Percentiles rank a stretch among this genome's conserved stretches.
These are phyloP conservation scores for Patellifolia procumbens DNA, from an alignment of 179 eudicot species.

Conservation along the genomic window DNA sequence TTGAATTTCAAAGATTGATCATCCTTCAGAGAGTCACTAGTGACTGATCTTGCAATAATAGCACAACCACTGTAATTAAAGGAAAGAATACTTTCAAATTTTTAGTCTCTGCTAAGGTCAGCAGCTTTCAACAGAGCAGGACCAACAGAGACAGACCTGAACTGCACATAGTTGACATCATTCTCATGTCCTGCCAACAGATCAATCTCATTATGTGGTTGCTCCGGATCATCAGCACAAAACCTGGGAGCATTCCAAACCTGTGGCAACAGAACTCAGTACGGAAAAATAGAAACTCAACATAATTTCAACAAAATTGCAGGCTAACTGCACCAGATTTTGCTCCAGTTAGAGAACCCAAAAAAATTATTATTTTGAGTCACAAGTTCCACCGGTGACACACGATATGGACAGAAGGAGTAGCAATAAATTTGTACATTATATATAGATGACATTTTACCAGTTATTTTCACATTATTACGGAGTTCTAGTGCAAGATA, in stretches of 20 bases:
- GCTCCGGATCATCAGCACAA: conserved; percentile 64
- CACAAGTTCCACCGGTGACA: neutral
- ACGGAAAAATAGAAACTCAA: neutral
- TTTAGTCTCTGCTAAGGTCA: conserved; percentile 14
- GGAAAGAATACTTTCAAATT: conserved; percentile 17
- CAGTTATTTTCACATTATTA: neutral
- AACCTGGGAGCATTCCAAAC: conserved; percentile 90
- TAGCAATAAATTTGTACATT: neutral
- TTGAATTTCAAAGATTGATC: conserved; percentile 67
- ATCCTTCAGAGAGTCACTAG: conserved; percentile 64
- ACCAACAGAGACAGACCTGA: conserved; percentile 56
- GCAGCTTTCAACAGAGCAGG: neutral
- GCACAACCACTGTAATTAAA: conserved; percentile 78
- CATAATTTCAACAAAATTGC: neutral
- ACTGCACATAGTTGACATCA: conserved; percentile 96
- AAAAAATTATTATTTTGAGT: neutral
- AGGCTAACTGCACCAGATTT: conserved; percentile 5
- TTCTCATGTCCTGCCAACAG: conserved; percentile 88
- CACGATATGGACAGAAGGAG: neutral
- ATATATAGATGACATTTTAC: neutral
- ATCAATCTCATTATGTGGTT: conserved; percentile 86
- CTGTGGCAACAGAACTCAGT: conserved; percentile 41
- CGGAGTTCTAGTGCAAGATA: neutral
- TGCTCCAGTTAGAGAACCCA: neutral
- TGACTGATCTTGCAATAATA: conserved; percentile 54